Conservation (phyloP, 2,329 filamentous ascomycete genomes). For the Samsoniella hepiali region DNA sequence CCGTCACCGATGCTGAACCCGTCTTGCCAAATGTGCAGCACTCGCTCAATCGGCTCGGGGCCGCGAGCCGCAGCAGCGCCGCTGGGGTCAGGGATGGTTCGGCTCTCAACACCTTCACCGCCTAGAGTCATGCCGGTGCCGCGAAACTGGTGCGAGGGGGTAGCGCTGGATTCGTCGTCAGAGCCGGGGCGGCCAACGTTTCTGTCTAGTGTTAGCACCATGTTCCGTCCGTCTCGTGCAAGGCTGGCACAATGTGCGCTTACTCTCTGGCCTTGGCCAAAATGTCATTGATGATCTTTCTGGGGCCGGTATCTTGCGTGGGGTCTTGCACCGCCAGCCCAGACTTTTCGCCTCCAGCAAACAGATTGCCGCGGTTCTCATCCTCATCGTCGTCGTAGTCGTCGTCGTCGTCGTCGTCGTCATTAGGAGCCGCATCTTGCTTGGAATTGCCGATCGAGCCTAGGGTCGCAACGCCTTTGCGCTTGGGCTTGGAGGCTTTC, state of each 20-base stretch:
- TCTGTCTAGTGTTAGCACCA: slow-evolving; percentile 34
- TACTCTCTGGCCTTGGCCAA: slow-evolving; percentile 62
- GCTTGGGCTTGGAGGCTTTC: slow-evolving; percentile 44
- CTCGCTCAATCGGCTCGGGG: slow-evolving; percentile 57
- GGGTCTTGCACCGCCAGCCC: slow-evolving; percentile 66
- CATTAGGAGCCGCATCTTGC: slow-evolving; percentile 38
- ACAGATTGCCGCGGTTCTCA: slow-evolving; percentile 64
- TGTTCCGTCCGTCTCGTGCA: neutral
- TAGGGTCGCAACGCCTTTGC: slow-evolving; percentile 59
- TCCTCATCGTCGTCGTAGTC: slow-evolving; percentile 55
- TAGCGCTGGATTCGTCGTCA: slow-evolving; percentile 47
- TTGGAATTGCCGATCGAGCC: slow-evolving; percentile 49
- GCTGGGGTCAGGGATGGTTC: slow-evolving; percentile 61
- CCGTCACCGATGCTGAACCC: slow-evolving; percentile 86
- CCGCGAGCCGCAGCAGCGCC: slow-evolving; percentile 29
- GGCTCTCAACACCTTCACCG: slow-evolving; percentile 71
- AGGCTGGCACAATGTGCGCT: slow-evolving; percentile 24
- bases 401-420: slow-evolving; percentile 58
- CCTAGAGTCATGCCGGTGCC: slow-evolving; percentile 74
- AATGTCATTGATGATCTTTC: slow-evolving; percentile 60
- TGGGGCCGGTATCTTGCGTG: slow-evolving; percentile 45
- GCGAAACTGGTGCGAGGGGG: slow-evolving; percentile 56
- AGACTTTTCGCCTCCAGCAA: slow-evolving; percentile 83
- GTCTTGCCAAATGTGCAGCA: slow-evolving; percentile 77
- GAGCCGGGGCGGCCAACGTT: slow-evolving; percentile 58